Conservation (phyloP, 2,329 filamentous ascomycete genomes). For the Ophiosphaerella korrae region DNA sequence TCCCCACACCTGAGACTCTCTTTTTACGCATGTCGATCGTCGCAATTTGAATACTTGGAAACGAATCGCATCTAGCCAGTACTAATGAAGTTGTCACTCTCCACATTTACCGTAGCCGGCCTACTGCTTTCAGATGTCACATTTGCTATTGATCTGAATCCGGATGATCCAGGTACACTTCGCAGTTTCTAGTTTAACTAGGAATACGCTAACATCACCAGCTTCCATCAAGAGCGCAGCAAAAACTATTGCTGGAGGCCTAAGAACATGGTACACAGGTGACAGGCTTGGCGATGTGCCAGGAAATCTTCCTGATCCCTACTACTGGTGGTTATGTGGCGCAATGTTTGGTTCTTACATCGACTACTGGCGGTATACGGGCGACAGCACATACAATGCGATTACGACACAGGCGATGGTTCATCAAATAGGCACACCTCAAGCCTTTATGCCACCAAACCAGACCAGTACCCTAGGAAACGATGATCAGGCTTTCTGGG, state of each 20-base stretch:
- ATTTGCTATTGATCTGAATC: conserved; percentile 39
- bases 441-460: conserved; percentile 79
- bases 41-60: too few species aligned
- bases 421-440: conserved; percentile 72
- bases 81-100: too few species aligned
- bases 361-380: conserved; percentile 52
- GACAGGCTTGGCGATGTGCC: conserved; percentile 64
- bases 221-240: conserved; percentile 67
- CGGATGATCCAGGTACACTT: conserved; percentile 35
- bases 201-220: conserved; percentile 39
- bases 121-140: conserved; percentile 35
- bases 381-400: conserved; percentile 46
- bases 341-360: conserved; percentile 48
- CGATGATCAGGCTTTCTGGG: conserved; percentile 66
- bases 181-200: neutral
- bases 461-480: conserved; percentile 63
- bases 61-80: too few species aligned
- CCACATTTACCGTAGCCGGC: too few species aligned
- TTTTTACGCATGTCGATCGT: too few species aligned
- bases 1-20: too few species aligned
- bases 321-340: conserved; percentile 52
- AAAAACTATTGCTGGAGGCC: conserved; percentile 64
- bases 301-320: conserved; percentile 57
- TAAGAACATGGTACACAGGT: conserved; percentile 69
- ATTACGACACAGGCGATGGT: conserved; percentile 63